Conservation (phyloP, 1,139 yeast genomes). For the Candida glucosophila region DNA sequence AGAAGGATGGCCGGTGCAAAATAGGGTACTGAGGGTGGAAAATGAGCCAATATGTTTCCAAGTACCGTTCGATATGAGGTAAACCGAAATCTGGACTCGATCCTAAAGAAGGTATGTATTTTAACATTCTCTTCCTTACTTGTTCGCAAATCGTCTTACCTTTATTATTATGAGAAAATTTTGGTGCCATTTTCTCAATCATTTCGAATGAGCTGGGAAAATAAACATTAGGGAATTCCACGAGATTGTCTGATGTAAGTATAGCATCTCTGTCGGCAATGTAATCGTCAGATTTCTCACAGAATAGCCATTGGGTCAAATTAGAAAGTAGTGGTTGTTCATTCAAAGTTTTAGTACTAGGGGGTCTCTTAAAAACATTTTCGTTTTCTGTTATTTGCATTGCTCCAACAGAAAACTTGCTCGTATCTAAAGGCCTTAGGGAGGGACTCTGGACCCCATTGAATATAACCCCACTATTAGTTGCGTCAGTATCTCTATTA, state of each 20-base stretch:
- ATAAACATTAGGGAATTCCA: slow-evolving; percentile 4
- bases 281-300: neutral
- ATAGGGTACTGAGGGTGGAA: slow-evolving; percentile 57
- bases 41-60: slow-evolving; percentile 41
- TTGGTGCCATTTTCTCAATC: slow-evolving; percentile 22
- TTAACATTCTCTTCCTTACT: slow-evolving; percentile 19
- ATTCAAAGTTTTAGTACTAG: no score
- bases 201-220: slow-evolving; percentile 20
- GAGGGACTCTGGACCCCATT: no score
- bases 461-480: no score
- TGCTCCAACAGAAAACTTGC: no score
- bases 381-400: no score
- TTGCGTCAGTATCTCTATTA: no score
- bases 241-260: neutral
- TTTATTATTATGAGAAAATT: slow-evolving; percentile 20
- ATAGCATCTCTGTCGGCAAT: neutral
- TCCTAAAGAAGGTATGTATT: slow-evolving; percentile 24
- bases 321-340: no score
- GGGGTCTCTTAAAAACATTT: no score
- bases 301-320: no score
- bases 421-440: no score
- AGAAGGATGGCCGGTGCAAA: slow-evolving; percentile 53
- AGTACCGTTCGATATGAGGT: slow-evolving; percentile 16
- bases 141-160: slow-evolving; percentile 17
- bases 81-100: slow-evolving; percentile 18